These are phyloP conservation scores for Angophora floribunda DNA, from an alignment of 345 rosid species.

Conservation along the genomic window DNA sequence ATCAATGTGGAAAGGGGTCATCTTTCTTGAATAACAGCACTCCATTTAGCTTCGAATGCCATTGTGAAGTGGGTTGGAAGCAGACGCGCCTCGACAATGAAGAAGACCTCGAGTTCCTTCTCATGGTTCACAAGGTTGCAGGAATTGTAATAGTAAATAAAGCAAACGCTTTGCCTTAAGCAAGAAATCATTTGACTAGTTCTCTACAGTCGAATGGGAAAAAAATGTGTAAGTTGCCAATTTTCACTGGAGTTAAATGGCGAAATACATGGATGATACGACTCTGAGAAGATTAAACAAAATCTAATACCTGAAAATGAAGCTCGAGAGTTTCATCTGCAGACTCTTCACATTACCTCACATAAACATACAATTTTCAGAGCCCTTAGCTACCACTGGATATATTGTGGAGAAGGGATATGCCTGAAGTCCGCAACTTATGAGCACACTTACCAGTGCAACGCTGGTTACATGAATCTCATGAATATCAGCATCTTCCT, in stretches of 20 bases:
- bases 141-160: neutral
- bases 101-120: neutral
- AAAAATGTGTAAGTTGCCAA: neutral
- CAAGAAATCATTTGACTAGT: neutral
- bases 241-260: neutral
- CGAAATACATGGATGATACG: neutral
- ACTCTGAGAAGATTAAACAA: neutral
- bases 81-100: accelerated
- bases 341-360: no score
- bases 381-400: no score
- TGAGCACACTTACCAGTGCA: no score
- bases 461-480: no score
- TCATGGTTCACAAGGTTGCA: neutral
- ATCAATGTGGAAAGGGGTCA: conserved; percentile 42
- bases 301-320: neutral
- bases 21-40: conserved; percentile 12
- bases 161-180: neutral
- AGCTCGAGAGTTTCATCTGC: neutral
- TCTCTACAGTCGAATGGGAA: neutral
- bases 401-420: no score
- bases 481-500: no score
- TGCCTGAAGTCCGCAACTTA: no score
- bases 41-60: conserved; percentile 4
- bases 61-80: no score
- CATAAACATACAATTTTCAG: no score